Conservation (phyloP, 495 filamentous ascomycete species). For the Trichoderma erinaceum region DNA sequence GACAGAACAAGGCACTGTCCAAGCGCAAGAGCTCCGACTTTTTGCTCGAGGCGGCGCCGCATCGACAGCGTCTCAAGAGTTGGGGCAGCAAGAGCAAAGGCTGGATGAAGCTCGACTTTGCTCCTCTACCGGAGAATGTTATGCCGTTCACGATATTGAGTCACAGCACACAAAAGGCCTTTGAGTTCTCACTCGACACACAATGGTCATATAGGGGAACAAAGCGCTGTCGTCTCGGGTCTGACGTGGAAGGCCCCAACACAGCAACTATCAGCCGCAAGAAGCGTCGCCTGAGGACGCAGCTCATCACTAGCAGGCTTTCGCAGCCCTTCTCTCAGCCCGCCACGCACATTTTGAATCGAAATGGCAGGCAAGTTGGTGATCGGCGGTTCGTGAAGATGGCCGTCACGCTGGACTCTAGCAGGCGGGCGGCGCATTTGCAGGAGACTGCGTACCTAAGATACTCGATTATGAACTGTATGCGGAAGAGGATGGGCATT, state of each 20-base stretch:
- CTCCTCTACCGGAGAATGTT: neutral
- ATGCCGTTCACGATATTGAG: neutral
- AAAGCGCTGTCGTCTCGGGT: constrained; percentile 53
- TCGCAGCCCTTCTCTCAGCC: constrained; percentile 62
- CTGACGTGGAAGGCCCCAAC: constrained; percentile 57
- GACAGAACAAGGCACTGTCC: neutral
- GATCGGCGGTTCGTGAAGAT: constrained; percentile 53
- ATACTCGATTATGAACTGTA: constrained; percentile 15
- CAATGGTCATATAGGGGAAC: constrained; percentile 7
- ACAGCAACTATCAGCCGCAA: constrained; percentile 49
- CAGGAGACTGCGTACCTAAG: constrained; percentile 12
- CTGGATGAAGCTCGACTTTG: neutral
- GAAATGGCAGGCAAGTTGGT: constrained; percentile 36
- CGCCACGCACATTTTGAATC: constrained; percentile 60
- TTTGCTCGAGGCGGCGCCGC: constrained; percentile 5
- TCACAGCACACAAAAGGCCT: neutral
- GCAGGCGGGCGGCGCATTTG: constrained; percentile 25
- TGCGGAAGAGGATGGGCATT: neutral
- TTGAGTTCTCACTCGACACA: neutral
- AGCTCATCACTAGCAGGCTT: constrained; percentile 62
- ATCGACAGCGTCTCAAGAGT: neutral
- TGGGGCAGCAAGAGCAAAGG: neutral
- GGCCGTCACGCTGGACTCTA: constrained; percentile 26
- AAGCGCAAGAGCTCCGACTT: neutral
- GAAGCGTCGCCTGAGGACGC: constrained; percentile 58